phyloP scores from a whole-genome alignment of 441 rosid species.

The Melastoma candidum region DNA sequence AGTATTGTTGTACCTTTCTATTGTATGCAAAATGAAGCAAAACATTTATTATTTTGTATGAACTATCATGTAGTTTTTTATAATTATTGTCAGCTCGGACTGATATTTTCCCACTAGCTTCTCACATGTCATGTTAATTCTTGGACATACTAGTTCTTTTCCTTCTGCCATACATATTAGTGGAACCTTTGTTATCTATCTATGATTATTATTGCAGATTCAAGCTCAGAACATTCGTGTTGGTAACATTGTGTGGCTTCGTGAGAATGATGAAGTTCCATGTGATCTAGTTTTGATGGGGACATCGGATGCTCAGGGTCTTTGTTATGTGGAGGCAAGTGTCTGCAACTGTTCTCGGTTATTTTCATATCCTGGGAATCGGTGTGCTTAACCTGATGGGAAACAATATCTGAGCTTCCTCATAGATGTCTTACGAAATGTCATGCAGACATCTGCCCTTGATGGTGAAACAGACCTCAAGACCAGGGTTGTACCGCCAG shows the following conservation, averaged over 20 bases:
- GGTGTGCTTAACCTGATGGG: neutral
- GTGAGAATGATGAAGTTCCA: slow-evolving; percentile 99
- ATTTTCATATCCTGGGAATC: slow-evolving; percentile 7
- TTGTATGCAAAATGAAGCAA: no score
- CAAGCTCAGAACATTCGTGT: slow-evolving; percentile 87
- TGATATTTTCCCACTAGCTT: no score
- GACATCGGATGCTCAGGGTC: slow-evolving; percentile 87
- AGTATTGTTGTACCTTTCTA: no score
- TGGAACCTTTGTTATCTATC: no score
- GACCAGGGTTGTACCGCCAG: slow-evolving; percentile 80
- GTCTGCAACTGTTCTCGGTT: neutral
- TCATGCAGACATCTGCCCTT: slow-evolving; percentile 81
- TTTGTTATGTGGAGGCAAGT: slow-evolving; percentile 88
- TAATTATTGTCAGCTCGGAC: no score
- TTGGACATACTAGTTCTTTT: no score
- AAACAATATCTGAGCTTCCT: neutral
- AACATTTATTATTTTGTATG: no score
- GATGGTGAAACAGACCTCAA: slow-evolving; percentile 99
- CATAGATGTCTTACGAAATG: neutral
- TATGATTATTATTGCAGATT: slow-evolving; percentile 33
- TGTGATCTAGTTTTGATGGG: slow-evolving; percentile 97
- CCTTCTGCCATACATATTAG: no score
- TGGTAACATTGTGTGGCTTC: slow-evolving; percentile 95
- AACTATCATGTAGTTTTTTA: no score
- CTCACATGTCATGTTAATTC: no score